Evolutionary conservation across 768 basidiomycete genomes (phyloP), one percentile per base, ranked within the genome.

Genomic region (Amanita polypyramis): DNA sequence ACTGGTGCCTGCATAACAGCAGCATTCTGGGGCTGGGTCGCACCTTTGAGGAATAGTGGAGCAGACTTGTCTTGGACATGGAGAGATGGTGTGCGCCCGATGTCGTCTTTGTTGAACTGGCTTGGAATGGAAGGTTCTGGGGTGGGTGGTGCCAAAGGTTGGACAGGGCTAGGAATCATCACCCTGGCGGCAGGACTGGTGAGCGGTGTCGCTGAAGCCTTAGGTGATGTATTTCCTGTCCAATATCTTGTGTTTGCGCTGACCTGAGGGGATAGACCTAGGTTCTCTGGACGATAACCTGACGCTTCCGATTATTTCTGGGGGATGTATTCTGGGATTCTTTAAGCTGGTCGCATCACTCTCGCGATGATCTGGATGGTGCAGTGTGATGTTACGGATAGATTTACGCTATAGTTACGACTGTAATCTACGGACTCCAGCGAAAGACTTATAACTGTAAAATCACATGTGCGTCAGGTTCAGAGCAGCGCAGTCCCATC

Each of bases 201-300:
- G 10, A 82, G 86, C 17, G 92, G 86, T 14, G 70, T 91, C 19
- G 82, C 86, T n/a, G 93, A 95, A 63, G 92, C 91, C 0, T 65
- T 95, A 12, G 91, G 92, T 92, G 58, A 52, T 81, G 72, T 5
- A 43, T 47, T 51, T 47, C 32, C 36, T 51, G 1, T 45, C 34
- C 40, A 12, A 39, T 44, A 34, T 38, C 20, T 45, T 11, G 20
- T 35, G 12, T 52, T 25, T 39, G 42, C 40, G 25, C 6, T 54
- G 43, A 44, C 43, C 19, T 9, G 2, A 29, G 12, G 17, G 15
- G 41, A 23, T 59, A 95, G 90, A 94, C 62, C 70, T 95, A 2
- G 90, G 90, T 14, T 76, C 74, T 0, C 60, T 91, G 33, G 93
- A 96, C 57, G 93, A 96, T 59, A 95, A 96, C 60, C 62, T 96